Evolutionary conservation across 176 grass and related monocot genomes (phyloP).

Genomic region (Oryza punctata): DNA sequence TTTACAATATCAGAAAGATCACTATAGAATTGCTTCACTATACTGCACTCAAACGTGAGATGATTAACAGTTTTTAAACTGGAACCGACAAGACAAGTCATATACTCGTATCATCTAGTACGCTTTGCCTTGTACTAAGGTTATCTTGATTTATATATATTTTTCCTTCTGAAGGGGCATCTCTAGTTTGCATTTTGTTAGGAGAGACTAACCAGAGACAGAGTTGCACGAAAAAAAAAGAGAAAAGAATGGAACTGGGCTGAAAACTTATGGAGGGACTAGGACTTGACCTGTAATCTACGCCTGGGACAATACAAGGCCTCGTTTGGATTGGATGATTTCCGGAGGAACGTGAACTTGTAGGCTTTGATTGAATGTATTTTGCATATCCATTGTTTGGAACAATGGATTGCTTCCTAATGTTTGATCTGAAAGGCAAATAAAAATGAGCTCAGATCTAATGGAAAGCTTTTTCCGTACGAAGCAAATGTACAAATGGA

Average conservation of each 20-base stretch:
- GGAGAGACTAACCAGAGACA: background rate
- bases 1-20: background rate
- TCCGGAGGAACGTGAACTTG: too few species aligned
- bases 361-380: background rate
- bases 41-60: background rate
- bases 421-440: background rate
- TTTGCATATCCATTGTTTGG: background rate
- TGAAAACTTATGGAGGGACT: background rate
- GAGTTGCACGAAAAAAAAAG: background rate
- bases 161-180: background rate
- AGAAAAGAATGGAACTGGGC: background rate
- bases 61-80: too few species aligned
- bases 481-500: background rate
- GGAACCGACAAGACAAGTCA: too few species aligned
- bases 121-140: background rate
- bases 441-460: background rate
- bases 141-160: background rate
- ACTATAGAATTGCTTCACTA: background rate
- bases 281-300: constrained; percentile 6
- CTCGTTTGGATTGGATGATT: background rate
- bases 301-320: background rate
- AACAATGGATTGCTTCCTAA: background rate
- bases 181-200: background rate
- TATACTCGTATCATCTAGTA: background rate
- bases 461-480: background rate